phyloP scores from a whole-genome alignment of 495 filamentous ascomycete species.

The Hypoxylon rickii region DNA sequence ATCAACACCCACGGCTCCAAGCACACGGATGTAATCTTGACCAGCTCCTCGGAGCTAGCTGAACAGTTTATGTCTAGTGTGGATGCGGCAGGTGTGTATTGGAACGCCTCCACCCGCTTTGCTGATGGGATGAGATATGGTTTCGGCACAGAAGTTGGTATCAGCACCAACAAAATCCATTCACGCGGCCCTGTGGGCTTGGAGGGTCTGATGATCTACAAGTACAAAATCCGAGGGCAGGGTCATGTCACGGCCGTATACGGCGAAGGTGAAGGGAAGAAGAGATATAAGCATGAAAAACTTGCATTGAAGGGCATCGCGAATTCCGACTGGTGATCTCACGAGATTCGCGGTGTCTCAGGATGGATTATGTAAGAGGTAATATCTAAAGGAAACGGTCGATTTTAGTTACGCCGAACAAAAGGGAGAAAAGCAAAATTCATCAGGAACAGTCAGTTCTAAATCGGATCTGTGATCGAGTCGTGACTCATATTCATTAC shows the following conservation, averaged over 20 bases:
- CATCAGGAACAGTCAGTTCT: no score
- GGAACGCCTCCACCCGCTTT: conserved; percentile 94
- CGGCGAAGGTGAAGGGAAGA: conserved; percentile 68
- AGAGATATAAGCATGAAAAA: conserved; percentile 70
- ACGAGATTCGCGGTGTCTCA: neutral
- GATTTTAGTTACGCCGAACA: no score
- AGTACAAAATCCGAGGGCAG: conserved; percentile 82
- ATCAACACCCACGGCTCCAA: conserved; percentile 92
- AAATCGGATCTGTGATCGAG: no score
- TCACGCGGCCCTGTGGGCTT: conserved; percentile 90
- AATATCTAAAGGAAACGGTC: no score
- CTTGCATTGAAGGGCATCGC: conserved; percentile 44
- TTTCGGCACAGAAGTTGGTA: conserved; percentile 97
- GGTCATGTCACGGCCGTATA: conserved; percentile 80
- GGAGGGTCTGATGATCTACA: conserved; percentile 95
- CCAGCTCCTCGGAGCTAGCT: conserved; percentile 64
- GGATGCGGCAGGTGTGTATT: conserved; percentile 92
- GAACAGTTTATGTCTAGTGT: conserved; percentile 80
- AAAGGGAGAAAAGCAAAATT: no score
- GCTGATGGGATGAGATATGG: conserved; percentile 96
- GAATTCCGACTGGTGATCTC: neutral
- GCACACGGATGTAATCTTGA: conserved; percentile 93
- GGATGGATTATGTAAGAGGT: neutral
- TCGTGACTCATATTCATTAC: no score
- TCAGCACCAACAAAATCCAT: conserved; percentile 98